A percentile compares a stretch with the other conserved stretches of the same genome.
phyloP scores from a whole-genome alignment of 2,329 filamentous ascomycete species.

The Colletotrichum caudatum region DNA sequence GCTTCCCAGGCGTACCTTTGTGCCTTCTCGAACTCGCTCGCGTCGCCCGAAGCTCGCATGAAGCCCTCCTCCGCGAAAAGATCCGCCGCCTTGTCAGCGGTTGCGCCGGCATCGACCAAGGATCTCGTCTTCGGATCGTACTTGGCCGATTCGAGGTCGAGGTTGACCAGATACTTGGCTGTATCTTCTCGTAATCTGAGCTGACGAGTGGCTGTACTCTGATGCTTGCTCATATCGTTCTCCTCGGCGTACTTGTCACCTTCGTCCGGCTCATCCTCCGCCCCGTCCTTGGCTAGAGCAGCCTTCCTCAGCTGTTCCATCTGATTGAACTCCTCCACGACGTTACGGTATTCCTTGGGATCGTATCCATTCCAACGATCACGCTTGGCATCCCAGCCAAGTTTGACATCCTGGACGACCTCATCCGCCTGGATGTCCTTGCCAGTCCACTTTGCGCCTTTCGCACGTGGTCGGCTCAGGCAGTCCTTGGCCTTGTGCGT shows the following conservation, averaged over 20 bases:
- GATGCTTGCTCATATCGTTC: conserved; percentile 94
- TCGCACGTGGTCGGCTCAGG: conserved; percentile 86
- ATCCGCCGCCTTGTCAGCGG: conserved; percentile 81
- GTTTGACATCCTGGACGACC: conserved; percentile 82
- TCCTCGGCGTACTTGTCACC: conserved; percentile 90
- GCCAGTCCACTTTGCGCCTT: conserved; percentile 92
- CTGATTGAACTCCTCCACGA: conserved; percentile 91
- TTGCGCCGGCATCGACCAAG: conserved; percentile 87
- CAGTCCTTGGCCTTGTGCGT: conserved; percentile 97
- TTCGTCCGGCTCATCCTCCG: conserved; percentile 65
- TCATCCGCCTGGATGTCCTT: conserved; percentile 95
- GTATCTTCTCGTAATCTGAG: conserved; percentile 95
- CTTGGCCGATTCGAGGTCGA: conserved; percentile 95
- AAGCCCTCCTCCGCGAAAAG: conserved; percentile 95
- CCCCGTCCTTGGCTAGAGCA: conserved; percentile 59
- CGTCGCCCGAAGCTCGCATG: conserved; percentile 88
- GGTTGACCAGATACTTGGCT: conserved; percentile 93
- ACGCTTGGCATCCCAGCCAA: conserved; percentile 97
- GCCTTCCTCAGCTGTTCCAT: conserved; percentile 79
- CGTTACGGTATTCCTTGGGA: conserved; percentile 82
- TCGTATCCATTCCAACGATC: conserved; percentile 99
- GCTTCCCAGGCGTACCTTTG: conserved; percentile 95
- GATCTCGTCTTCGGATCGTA: conserved; percentile 97
- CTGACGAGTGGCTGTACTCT: conserved; percentile 90
- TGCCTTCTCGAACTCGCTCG: conserved; percentile 90